Evolutionary conservation across 768 basidiomycete species (phyloP), one percentile per base, ranked within the genome.

Genomic region (Boletellus ananiceps): DNA sequence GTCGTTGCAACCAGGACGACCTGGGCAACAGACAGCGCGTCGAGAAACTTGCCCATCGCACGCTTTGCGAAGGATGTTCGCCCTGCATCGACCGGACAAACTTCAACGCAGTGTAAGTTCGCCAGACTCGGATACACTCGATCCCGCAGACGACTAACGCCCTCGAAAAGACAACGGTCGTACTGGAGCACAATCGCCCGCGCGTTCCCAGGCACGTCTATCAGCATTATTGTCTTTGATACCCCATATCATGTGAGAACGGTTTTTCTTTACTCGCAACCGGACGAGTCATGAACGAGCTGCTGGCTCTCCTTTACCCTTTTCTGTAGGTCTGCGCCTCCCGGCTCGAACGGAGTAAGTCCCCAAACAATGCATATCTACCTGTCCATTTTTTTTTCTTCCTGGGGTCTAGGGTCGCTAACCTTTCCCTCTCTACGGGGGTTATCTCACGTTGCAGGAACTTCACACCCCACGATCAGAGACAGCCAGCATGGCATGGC

Each of bases 41-140:
- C 0, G 88, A 90, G 62, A 62, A 68, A 8, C 66, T 82, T 33
- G 83, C 80, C 5, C 68, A 80, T 50, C 55, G 68, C 19, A 72
- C 74, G 7, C 73, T 90, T 44, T 54, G 58, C 40, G 65, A 74
- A 54, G 85, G 86, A n/a, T 64, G 71, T 41, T 90, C 85, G n/a
- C 83, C 84, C 14, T 87, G 84, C 63, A 78, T 90, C 38, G 89
- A 90, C 61, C 77, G 88, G 52, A 86, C 86, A 21, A 90, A 91
- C 68, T 77, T 89, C 55, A 79, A 89, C 62, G 72, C 74, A 47
- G 61, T 62, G 86, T 88, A 68, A 65, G 80, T 74, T 25, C 6
- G 18, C 16, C 47, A 31, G 16, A 27, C 40, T 19, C n/a, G n/a
- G n/a, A n/a, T n/a, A 8, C 36, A 9, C 27, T 15, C 14, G 21